These are phyloP conservation scores for Laguncularia racemosa DNA, from an alignment of 345 rosid genomes.

Conservation along the genomic window DNA sequence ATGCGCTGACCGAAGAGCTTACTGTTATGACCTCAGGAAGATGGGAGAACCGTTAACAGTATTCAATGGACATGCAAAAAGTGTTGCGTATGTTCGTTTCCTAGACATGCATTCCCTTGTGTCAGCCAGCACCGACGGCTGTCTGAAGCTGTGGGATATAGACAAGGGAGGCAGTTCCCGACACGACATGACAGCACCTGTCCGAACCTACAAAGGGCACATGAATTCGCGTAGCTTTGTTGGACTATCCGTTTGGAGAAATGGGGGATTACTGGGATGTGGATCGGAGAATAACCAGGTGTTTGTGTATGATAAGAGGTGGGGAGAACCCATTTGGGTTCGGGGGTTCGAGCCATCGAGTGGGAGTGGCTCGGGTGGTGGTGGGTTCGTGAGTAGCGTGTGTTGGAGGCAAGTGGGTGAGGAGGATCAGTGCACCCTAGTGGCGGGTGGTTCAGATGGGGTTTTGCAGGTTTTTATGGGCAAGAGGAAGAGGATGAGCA, in stretches of 20 bases:
- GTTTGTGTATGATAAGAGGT: slow-evolving; percentile 67
- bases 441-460: slow-evolving; percentile 87
- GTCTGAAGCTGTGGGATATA: slow-evolving; percentile 60
- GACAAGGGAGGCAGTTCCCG: slow-evolving; percentile 1
- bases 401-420: slow-evolving; percentile 60
- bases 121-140: slow-evolving; percentile 62
- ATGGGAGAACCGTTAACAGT: slow-evolving; percentile 31
- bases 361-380: slow-evolving; percentile 14
- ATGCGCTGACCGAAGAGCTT: slow-evolving; percentile 64
- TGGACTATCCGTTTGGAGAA: slow-evolving; percentile 73
- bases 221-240: slow-evolving; percentile 64
- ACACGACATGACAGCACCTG: background rate
- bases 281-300: slow-evolving; percentile 77
- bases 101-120: slow-evolving; percentile 31
- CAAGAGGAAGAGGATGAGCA: slow-evolving; percentile 14
- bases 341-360: slow-evolving; percentile 20
- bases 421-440: slow-evolving; percentile 54
- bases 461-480: slow-evolving; percentile 48
- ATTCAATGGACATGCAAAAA: slow-evolving; percentile 56
- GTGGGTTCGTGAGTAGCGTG: slow-evolving; percentile 67
- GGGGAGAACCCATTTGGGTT: slow-evolving; percentile 79
- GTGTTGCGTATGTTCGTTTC: slow-evolving; percentile 64
- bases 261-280: slow-evolving; percentile 64
- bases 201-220: slow-evolving; percentile 65
- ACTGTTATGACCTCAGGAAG: slow-evolving; percentile 58